Base-by-base conservation (phyloP, 768 basidiomycete genomes). In the Mycena indigotica region DNA sequence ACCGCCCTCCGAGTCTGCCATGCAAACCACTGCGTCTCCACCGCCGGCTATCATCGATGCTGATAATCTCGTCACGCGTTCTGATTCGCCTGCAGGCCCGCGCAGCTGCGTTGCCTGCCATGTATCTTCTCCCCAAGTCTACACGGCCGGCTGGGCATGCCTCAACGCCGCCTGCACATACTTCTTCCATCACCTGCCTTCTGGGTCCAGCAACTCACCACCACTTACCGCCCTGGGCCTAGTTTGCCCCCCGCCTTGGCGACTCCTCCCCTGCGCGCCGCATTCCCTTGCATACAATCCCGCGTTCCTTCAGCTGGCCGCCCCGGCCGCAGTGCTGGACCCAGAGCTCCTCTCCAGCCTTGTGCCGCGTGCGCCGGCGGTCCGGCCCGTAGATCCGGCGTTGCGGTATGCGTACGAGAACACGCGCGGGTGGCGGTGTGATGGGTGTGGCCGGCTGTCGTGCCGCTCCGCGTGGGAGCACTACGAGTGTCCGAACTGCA, bases 401-500 rank as follows among this genome's bases (percentile, higher is more conserved):
- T n/a, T n/a, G n/a, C n/a, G n/a, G n/a, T n/a, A n/a, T n/a, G n/a
- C n/a, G n/a, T 83, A 82, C 58, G 73, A 76, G 4, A 87, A 81
- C 61, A 84, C 79, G 16, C 81, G 82, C 63, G 91, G 91, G 1
- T 85, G 84, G 75, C 87, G 89, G 66, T 93, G 91, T 67, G 60
- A 53, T 17, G 56, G 68, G 6, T 93, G 91, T 64, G 91, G 91
- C 26, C 80, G 89, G 24, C 70, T 93, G 38, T 89, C 89, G 8
- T 85, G 84, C 74, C 81, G 90, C 63, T 85, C 69, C 52, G 87
- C 86, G 70, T 91, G 89, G 90, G 82, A 89, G 66, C 66, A 79
- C 49, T 91, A 88, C 83, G 81, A 88, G 67, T 93, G 91, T 65
- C 70, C 75, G 28, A 65, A 76, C 55, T 93, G 89, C 66, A 64